These are phyloP conservation scores for Fusarium sp. DNA, from an alignment of 2,329 filamentous ascomycete genomes.

Conservation along the genomic window DNA sequence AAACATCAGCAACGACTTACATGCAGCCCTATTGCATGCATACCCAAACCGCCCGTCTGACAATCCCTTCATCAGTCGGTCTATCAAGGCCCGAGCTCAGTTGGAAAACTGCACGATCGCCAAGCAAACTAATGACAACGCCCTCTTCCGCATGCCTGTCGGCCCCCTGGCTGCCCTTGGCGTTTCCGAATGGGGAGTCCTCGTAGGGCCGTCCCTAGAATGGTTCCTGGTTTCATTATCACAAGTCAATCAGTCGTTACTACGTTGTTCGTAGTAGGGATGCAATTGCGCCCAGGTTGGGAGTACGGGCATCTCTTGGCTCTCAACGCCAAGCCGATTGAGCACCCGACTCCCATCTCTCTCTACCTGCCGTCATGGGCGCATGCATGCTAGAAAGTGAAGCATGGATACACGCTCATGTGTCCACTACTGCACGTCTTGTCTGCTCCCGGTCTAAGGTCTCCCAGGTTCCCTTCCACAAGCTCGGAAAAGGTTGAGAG, in stretches of 20 bases:
- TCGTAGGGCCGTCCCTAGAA: not conserved
- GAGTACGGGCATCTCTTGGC: not conserved
- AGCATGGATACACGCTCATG: not conserved
- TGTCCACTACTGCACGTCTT: slow-evolving; percentile 2
- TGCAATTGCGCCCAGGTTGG: not conserved
- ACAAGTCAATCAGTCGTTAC: not conserved
- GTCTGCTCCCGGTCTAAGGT: not conserved
- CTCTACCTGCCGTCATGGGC: not conserved
- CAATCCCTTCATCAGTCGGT: not conserved
- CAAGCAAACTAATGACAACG: not conserved
- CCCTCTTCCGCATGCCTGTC: slow-evolving; percentile 2
- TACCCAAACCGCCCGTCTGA: not conserved
- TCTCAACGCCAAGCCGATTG: not conserved
- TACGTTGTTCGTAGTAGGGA: not conserved
- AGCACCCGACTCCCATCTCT: not conserved
- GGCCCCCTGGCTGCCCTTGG: not conserved
- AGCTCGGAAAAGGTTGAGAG: not conserved
- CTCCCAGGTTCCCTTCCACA: not conserved
- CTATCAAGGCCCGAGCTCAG: not conserved
- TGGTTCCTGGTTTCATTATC: not conserved
- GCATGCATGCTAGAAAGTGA: not conserved
- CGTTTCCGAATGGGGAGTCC: not conserved
- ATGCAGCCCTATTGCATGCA: not conserved
- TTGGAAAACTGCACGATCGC: not conserved
- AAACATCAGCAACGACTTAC: not conserved